A percentile compares a stretch with the other conserved stretches of the same genome.
These are phyloP conservation scores for Alternaria ventricosa DNA, from an alignment of 2,329 filamentous ascomycete species.

Conservation along the genomic window DNA sequence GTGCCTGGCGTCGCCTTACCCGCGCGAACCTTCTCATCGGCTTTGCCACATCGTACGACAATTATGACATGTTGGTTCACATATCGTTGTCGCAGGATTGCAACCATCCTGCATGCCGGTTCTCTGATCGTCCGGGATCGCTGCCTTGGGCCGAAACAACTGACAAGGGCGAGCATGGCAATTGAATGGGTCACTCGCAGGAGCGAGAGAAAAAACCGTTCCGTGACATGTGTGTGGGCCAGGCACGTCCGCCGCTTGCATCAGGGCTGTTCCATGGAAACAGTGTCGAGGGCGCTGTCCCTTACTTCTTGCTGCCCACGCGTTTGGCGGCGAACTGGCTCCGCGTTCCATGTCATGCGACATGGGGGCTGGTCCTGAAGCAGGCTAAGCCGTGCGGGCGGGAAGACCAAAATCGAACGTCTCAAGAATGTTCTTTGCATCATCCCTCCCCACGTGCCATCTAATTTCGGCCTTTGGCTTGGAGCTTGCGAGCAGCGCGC, in stretches of 20 bases:
- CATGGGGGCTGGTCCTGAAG: conserved; percentile 17
- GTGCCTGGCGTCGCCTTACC: background rate
- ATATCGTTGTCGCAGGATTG: background rate
- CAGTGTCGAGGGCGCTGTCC: background rate
- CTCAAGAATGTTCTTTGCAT: conserved; percentile 13
- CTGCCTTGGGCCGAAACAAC: conserved; percentile 23
- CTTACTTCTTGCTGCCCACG: conserved; percentile 8
- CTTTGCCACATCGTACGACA: background rate
- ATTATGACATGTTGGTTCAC: background rate
- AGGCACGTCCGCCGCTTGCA: conserved; percentile 10
- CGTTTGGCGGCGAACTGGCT: conserved; percentile 5
- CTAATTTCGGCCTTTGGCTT: conserved; percentile 16
- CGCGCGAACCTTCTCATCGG: background rate
- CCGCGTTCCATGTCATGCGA: background rate
- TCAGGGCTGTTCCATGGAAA: conserved; percentile 23
- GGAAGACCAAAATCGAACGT: conserved; percentile 9
- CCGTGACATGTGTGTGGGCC: conserved; percentile 17
- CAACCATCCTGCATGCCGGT: background rate
- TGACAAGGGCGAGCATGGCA: conserved; percentile 2
- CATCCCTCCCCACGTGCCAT: conserved; percentile 9
- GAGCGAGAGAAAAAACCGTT: conserved; percentile 10
- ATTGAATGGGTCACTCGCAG: background rate
- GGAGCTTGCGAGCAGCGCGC: background rate
- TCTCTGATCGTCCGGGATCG: conserved; percentile 31
- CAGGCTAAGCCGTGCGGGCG: conserved; percentile 14